These are phyloP conservation scores for Fistulinella prunicolor DNA, from an alignment of 768 basidiomycete genomes.

Conservation along the genomic window DNA sequence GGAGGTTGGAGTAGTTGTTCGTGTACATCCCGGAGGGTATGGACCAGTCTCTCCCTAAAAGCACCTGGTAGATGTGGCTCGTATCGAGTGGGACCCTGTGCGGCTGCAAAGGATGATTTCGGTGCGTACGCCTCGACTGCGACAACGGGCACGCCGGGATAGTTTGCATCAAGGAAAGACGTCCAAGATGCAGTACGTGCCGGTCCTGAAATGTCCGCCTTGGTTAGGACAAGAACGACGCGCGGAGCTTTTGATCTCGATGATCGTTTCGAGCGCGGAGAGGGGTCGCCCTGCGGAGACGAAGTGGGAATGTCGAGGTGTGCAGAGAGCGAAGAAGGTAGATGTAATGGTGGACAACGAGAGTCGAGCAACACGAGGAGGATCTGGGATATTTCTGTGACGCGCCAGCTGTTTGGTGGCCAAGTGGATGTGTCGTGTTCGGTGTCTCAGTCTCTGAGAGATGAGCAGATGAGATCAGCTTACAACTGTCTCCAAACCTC, in stretches of 20 bases:
- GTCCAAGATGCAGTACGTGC: constrained; percentile 64
- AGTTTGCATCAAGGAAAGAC: constrained; percentile 48
- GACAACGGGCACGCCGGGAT: constrained; percentile 60
- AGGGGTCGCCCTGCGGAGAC: not conserved
- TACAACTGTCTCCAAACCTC: constrained; percentile 95
- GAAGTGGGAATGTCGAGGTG: constrained; percentile 45
- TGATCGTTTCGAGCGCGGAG: constrained; percentile 31
- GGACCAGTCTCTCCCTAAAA: constrained; percentile 63
- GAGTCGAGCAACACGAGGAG: constrained; percentile 86
- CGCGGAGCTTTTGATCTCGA: constrained; percentile 23
- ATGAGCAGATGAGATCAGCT: constrained; percentile 28
- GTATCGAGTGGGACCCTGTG: constrained; percentile 46
- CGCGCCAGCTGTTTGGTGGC: constrained; percentile 71
- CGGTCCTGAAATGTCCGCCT: constrained; percentile 81
- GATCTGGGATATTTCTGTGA: constrained; percentile 87
- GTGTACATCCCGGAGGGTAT: constrained; percentile 65
- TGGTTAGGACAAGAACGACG: constrained; percentile 77
- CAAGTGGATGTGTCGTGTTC: constrained; percentile 1
- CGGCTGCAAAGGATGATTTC: constrained; percentile 32
- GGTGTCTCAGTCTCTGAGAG: constrained; percentile 1
- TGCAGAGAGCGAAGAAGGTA: constrained; percentile 69
- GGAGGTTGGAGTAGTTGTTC: constrained; percentile 67
- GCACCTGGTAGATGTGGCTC: constrained; percentile 67
- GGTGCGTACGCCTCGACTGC: constrained; percentile 75
- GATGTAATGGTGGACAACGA: constrained; percentile 85